Conservation (phyloP, 495 filamentous ascomycete species). For the Trichoderma erinaceum region DNA sequence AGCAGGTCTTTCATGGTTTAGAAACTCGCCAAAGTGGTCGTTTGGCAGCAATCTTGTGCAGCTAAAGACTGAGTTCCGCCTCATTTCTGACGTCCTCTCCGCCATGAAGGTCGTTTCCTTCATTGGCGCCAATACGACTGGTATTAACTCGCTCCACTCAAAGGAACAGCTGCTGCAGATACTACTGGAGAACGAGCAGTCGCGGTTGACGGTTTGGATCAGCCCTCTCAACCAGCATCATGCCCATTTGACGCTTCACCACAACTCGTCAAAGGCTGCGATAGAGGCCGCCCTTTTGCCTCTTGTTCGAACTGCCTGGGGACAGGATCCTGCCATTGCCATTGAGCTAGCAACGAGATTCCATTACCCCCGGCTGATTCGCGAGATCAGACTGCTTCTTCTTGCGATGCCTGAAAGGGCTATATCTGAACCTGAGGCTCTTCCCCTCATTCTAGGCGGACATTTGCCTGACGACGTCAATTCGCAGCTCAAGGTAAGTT, state of each 20-base stretch:
- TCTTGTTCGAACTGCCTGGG: conserved; percentile 77
- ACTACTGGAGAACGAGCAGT: conserved; percentile 79
- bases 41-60: conserved; percentile 92
- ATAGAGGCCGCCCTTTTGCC: conserved; percentile 51
- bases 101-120: conserved; percentile 51
- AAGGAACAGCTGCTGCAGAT: conserved; percentile 76
- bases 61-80: conserved; percentile 80
- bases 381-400: conserved; percentile 71
- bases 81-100: conserved; percentile 69
- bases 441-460: conserved; percentile 73
- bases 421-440: conserved; percentile 67
- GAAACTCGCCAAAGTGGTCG: conserved; percentile 76
- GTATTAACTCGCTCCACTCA: conserved; percentile 58
- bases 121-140: conserved; percentile 49
- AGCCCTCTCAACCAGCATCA: conserved; percentile 66
- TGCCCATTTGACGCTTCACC: conserved; percentile 22
- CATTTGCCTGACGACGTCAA: conserved; percentile 70
- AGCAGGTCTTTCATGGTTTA: conserved; percentile 84
- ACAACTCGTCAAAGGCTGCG: conserved; percentile 35
- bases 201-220: conserved; percentile 82
- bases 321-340: conserved; percentile 72
- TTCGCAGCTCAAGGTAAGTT: conserved; percentile 71
- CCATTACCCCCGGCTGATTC: conserved; percentile 61
- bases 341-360: conserved; percentile 77
- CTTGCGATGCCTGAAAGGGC: conserved; percentile 78